Evolutionary conservation across 78 protist genomes (phyloP), one percentile per base, ranked within the genome.

Genomic region (Cyanophora paradoxa): DNA sequence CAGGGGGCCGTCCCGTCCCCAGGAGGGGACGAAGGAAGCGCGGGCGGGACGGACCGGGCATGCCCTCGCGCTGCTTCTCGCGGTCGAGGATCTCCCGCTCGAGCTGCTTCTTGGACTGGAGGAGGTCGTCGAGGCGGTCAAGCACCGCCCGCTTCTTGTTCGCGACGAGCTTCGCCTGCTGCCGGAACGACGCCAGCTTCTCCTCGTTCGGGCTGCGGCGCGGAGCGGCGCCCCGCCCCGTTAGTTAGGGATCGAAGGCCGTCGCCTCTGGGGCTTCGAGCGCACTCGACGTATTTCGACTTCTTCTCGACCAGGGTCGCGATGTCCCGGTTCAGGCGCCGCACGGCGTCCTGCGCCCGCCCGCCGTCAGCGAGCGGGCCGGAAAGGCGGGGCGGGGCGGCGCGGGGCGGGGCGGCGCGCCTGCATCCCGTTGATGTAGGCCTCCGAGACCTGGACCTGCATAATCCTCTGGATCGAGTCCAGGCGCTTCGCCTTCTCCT

Each of bases 141-240:
- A 1, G 0, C 33, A 31, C 33, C 33, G 3, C 30, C 64, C 52
- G 42, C 16, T 28, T 13, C 64, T 70, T 70, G 34, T 30, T 22
- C 19, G 76, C 44, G 19, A 70, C 63, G 17, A 70, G 57, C 20
- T 3, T 7, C 34, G 67, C 77, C 40, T 72, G 77, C 67, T 72
- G 77, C 24, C 68, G 67, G 56, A 57, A 72, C 68, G 57, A 37
- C 24, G 67, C 50, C 42, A 72, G 77, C 57, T 40, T 39, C 57
- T 56, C 77, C 58, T 72, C 77, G 11, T 16, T 36, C 22, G 52
- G 52, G 52, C 13, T 44, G 52, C 13, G 52, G 10, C 13, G 10
- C n/a, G 52, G n/a, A 44, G 10, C n/a, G 52, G 10, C 52, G n/a
- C n/a, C 52, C 10, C n/a, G 10, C 13, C n/a, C 52, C 52, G 52